Evolutionary conservation across 768 basidiomycete genomes (phyloP), one percentile per base, ranked within the genome.

Genomic region (Ephemerocybe angulata): DNA sequence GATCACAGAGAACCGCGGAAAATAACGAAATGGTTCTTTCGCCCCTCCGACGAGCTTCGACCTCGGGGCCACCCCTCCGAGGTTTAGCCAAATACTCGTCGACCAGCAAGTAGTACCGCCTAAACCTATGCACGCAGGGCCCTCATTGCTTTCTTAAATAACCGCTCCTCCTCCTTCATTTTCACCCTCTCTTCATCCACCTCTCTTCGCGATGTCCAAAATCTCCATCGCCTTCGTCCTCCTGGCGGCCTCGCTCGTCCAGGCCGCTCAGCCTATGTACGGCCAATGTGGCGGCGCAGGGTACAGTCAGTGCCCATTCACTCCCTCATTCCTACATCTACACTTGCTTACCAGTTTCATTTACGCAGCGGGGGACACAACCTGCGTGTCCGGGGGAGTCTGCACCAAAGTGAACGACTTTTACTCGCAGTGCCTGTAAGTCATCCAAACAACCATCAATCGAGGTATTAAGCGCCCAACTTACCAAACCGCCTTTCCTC

Each of bases 271-370:
- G 31, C 68, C 76, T 19, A 48, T 76, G 31, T 83, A 65, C 41
- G 78, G 74, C 10, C 83, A 83, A 62, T 84, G 82, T 60, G 80
- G 81, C 62, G 81, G 81, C 33, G 69, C 71, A 53, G 68, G 65
- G 53, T 80, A 79, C 78, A 68, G 79, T 81, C 65, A 57, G 77
- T 70, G n/a, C 6, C 11, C 1, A 15, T 3, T 2, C 28, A 4
- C 27, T 29, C n/a, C 2, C 19, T 10, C 28, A n/a, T 29, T 25
- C 8, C 42, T 8, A 8, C 21, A 19, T 8, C 4, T 49, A 10
- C 7, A 22, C 13, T 33, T 12, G 15, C 13, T 29, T 27, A 27
- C 3, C 17, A 12, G 46, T 1, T 19, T 15, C 47, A 46, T 25
- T 22, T 35, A 29, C n/a, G n/a, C 28, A 76, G 75, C 61, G 54